Percentiles rank a stretch among this genome's conserved stretches.
phyloP scores from a whole-genome alignment of 1,284 basidiomycete species.

The Sporisorium iseilematis-ciliati region DNA sequence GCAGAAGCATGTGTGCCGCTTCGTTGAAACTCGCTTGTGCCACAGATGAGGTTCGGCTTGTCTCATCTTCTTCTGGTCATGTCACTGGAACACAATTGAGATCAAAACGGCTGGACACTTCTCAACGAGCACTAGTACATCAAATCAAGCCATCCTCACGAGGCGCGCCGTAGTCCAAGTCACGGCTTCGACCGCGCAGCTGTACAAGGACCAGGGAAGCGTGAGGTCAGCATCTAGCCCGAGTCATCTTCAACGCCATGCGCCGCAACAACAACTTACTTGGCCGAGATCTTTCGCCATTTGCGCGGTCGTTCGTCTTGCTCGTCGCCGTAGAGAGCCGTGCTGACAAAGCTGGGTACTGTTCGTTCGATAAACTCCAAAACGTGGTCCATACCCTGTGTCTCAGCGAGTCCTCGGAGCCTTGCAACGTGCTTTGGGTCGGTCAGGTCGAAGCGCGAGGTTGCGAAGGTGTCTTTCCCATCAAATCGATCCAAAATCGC shows the following conservation, averaged over 20 bases:
- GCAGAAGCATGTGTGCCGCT: background rate
- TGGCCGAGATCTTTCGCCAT: constrained; percentile 10
- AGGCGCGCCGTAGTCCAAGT: no score
- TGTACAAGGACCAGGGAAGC: background rate
- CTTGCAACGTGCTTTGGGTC: background rate
- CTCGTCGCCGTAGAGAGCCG: background rate
- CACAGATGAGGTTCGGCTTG: no score
- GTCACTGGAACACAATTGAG: no score
- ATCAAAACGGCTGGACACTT: no score
- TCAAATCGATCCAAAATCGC: background rate
- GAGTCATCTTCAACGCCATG: no score
- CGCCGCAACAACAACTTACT: background rate
- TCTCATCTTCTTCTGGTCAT: no score
- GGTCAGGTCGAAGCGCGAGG: background rate
- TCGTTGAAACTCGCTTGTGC: no score
- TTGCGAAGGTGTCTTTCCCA: no score
- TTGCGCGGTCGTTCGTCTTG: constrained; percentile 11
- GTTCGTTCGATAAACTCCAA: background rate
- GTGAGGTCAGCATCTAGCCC: background rate
- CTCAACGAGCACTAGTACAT: no score
- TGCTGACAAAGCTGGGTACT: background rate
- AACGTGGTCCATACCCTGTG: background rate
- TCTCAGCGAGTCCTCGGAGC: background rate
- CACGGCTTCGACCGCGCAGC: no score
- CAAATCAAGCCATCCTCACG: no score